These are phyloP conservation scores for Alternaria angustiovoidea DNA, from an alignment of 2,329 filamentous ascomycete genomes.

Conservation along the genomic window DNA sequence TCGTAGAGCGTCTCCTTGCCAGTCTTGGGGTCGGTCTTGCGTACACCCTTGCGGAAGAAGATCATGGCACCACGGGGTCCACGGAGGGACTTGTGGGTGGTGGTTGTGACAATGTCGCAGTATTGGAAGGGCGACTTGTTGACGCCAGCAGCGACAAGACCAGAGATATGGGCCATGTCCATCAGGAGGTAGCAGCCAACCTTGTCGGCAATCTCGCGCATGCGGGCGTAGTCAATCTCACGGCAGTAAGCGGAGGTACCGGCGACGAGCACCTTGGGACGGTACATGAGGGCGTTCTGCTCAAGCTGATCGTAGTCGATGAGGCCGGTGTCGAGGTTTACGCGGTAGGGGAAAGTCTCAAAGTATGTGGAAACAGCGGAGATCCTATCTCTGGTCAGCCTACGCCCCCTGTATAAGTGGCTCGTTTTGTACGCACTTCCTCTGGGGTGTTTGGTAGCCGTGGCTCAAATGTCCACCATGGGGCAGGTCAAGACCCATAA, in stretches of 20 bases:
- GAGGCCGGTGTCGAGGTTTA: constrained; percentile 87
- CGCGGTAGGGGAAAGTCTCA: constrained; percentile 93
- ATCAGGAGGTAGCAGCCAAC: constrained; percentile 90
- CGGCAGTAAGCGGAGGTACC: constrained; percentile 96
- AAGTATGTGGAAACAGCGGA: constrained; percentile 99
- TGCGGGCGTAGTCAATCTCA: constrained; percentile 91
- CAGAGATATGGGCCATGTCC: constrained; percentile 98
- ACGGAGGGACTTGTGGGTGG: constrained; percentile 95
- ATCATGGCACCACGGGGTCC: constrained; percentile 97
- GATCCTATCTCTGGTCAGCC: constrained; percentile 64
- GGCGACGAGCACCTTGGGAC: constrained; percentile 94
- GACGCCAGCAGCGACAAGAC: constrained; percentile 89
- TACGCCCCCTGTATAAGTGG: neutral
- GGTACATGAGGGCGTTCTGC: constrained; percentile 84
- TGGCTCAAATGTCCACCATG: constrained; percentile 95
- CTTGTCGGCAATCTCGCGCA: constrained; percentile 91
- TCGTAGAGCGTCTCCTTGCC: constrained; percentile 88
- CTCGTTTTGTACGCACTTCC: constrained; percentile 70
- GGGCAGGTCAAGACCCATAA: constrained; percentile 96
- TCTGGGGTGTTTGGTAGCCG: constrained; percentile 94
- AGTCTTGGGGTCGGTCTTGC: constrained; percentile 82
- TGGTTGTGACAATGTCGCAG: constrained; percentile 96
- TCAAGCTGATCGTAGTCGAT: constrained; percentile 96
- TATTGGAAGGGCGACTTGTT: constrained; percentile 88
- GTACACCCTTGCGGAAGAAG: constrained; percentile 94